Base-by-base conservation (phyloP, 352 stramenopile species). In the Saprolegnia parasitica region DNA sequence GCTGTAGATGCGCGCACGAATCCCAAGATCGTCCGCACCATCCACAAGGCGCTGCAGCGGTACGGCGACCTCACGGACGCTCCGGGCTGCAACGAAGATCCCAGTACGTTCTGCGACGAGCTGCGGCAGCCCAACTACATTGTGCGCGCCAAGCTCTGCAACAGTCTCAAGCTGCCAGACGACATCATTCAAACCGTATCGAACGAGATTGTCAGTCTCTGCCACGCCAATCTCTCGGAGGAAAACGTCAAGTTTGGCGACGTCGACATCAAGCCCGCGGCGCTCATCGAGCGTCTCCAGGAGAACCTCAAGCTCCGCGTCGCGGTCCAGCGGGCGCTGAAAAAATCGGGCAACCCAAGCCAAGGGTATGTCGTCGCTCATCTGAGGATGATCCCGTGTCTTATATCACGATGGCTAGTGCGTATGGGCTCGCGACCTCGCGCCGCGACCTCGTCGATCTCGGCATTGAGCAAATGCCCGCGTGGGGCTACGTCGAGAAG, bases 251-350 rank as follows among this genome's bases (percentile, higher is more conserved):
- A 91, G 70, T 90, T 81, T 57, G 77, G 58, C 3, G 87, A 95
- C 29, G 84, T 93, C 9, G 87, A 95, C 49, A 78, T 89, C 55
- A 87, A 79, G 67, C 76, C 87, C 42, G 83, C 77, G 13, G 81
- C 90, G 54, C 76, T 95, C 58, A 81, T 95, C 60, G 87, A 93
- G 73, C 81, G 87, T 3, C 71, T 95, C 58, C 93, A 91, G 52
- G 87, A 95, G 42, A 95, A 95, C 67, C 71, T 95, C 4, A 95
- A 95, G 73, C 77, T 95, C 1, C 83, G 87, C 6, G 80, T 95
- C 9, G 87, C 85, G 32, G 81, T 95, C 52, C 87, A 95, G 71
- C 85, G 85, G 9, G 85, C 85, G 0, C 65, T 95, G 37, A 77
- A 81, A 13, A 60, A 60, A 9, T 80, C 80, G 0, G 72, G 75